Base-by-base conservation (phyloP, 495 filamentous ascomycete species). In the Xylaria scruposa region DNA sequence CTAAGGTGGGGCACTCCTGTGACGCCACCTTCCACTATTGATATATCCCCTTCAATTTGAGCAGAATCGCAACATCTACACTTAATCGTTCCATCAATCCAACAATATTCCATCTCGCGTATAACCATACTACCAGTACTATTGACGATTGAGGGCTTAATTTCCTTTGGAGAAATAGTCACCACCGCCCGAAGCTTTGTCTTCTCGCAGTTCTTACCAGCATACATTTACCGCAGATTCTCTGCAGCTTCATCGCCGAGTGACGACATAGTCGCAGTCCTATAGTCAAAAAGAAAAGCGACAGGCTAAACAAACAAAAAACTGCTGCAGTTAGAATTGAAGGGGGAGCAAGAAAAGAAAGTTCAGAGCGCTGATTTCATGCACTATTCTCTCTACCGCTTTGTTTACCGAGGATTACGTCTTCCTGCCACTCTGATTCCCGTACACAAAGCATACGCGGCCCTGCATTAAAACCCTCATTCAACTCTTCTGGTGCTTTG, bases 241-340 rank as follows among this genome's bases (percentile, higher is more conserved):
- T 59, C 44, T 70, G 58, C 68, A n/a, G 46, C 68, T 70, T 42
- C 46, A 33, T 70, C 58, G 68, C 68, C 68, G 58, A 70, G 68
- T 70, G 68, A 70, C 68, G 58, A 70, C 68, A 70, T 70, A 70
- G 68, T 70, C 44, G 67, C 56, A 61, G 29, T 68, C 53, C 24
- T 40, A 29, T 54, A 40, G 29, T 33, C 13, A 10, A 58, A 26
- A 49, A 69, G 26, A 36, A 24, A 62, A 53, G 44, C 5, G 29
- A 44, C 21, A 49, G 17, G 33, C n/a, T 6, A 21, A 60, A 54
- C 6, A 60, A 69, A 47, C n/a, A n/a, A 40, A 59, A 24, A 9
- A 40, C 29, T 26, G 40, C 33, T 54, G 38, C 53, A 38, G n/a
- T 33, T 31, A 3, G 53, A 17, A 31, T 56, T 31, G 19, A 19